Conservation (phyloP, 2,329 filamentous ascomycete genomes). For the Juglanconis oblonga region DNA sequence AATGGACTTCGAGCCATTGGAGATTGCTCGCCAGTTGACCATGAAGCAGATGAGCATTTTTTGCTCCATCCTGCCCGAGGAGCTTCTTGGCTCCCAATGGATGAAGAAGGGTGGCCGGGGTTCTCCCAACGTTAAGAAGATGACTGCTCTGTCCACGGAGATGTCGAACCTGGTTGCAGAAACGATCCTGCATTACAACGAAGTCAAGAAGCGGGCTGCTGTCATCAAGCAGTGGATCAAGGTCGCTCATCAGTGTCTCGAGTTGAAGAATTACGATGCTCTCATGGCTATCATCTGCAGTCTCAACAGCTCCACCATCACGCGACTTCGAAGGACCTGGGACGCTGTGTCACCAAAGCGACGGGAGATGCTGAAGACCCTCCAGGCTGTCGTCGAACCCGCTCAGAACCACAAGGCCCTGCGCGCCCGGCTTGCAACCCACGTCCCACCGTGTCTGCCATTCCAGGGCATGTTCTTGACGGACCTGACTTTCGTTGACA, state of each 20-base stretch:
- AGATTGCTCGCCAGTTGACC: conserved; percentile 88
- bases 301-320: conserved; percentile 86
- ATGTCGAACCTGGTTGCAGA: conserved; percentile 90
- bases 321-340: conserved; percentile 87
- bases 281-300: conserved; percentile 97
- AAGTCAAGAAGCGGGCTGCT: conserved; percentile 85
- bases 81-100: conserved; percentile 89
- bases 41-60: conserved; percentile 90
- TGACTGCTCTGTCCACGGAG: conserved; percentile 90
- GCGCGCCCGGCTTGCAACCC: conserved; percentile 76
- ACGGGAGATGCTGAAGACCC: conserved; percentile 71
- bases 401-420: conserved; percentile 88
- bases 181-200: conserved; percentile 82
- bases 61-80: conserved; percentile 86
- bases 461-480: conserved; percentile 97
- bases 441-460: conserved; percentile 87
- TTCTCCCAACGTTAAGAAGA: conserved; percentile 86
- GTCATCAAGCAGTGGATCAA: conserved; percentile 99
- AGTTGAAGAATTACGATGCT: conserved; percentile 93
- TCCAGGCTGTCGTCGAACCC: conserved; percentile 84
- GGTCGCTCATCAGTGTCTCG: conserved; percentile 79
- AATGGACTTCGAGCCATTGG: conserved; percentile 85
- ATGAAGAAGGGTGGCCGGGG: conserved; percentile 79
- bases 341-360: conserved; percentile 82
- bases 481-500: conserved; percentile 92